Evolutionary conservation across 176 grass and related monocot species (phyloP).

Genomic region (Oropetium thomaeum): DNA sequence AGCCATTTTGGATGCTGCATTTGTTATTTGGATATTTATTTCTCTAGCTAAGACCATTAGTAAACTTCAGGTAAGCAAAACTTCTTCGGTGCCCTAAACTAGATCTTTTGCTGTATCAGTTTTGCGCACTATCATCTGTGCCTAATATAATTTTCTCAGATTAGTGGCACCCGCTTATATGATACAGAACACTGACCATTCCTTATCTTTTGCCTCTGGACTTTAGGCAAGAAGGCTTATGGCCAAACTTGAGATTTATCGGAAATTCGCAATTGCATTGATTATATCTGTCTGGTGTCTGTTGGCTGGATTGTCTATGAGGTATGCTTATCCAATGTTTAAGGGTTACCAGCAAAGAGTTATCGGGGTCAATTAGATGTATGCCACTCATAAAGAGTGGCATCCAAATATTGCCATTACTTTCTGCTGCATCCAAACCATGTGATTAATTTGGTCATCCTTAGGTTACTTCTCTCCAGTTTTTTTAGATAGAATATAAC

Average conservation of each 20-base stretch:
- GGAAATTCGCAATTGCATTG: constrained; percentile 92
- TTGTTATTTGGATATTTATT: constrained; percentile 97
- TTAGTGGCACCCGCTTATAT: not conserved
- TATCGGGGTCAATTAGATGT: too few species aligned
- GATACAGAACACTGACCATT: constrained; percentile 20
- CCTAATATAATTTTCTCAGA: not conserved
- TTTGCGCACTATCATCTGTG: not conserved
- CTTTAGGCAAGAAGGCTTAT: constrained; percentile 80
- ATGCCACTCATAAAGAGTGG: too few species aligned
- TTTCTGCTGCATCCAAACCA: too few species aligned
- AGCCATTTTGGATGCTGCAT: constrained; percentile 90
- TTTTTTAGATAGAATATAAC: not conserved
- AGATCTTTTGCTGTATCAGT: constrained; percentile 3
- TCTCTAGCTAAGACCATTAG: constrained; percentile 85
- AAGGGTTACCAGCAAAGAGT: constrained; percentile 15
- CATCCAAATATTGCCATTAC: too few species aligned
- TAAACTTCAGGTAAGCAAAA: constrained; percentile 75
- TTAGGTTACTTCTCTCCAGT: constrained; percentile 4
- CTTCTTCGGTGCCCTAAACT: not conserved
- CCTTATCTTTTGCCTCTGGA: not conserved
- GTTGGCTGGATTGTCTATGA: constrained; percentile 90
- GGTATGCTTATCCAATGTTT: constrained; percentile 50
- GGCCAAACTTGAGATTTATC: constrained; percentile 92
- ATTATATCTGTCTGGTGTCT: constrained; percentile 77
- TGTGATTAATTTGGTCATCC: too few species aligned